Evolutionary conservation across 2,329 filamentous ascomycete genomes (phyloP), one percentile per base, ranked within the genome.

Genomic region (Phoma sp.): DNA sequence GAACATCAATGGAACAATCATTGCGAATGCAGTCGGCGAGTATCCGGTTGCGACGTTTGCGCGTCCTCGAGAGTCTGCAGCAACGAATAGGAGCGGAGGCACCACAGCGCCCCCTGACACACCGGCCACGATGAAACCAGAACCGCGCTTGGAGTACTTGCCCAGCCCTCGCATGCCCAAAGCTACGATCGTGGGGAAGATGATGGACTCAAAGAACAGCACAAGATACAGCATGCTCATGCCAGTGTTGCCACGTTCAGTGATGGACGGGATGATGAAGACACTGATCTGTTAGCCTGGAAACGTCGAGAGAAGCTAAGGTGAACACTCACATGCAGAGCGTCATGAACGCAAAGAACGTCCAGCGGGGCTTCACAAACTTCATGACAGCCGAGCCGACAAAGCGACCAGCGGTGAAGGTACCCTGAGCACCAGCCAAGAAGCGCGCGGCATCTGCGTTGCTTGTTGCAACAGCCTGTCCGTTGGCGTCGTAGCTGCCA

Each of bases 161-260:
- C 90, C 90, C 1, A 92, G 80, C 2, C 89, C 89, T 22, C 90
- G 85, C 55, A 96, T 86, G 3, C 89, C 89, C 10, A 95, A 82
- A 3, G 89, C 86, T 62, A 92, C 91, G 55, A 95, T 87, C 1
- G 93, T 86, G 0, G 92, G 91, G 80, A 90, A 96, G 63, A 91
- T 85, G 46, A 91, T 90, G 0, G 88, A 89, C 72, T 93, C 90
- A 67, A 90, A 91, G 73, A 96, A 91, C 61, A 91, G 87, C 59
- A 89, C 89, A 25, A 93, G 65, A 35, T 87, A 79, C 2, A 89
- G 77, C 60, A 90, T 87, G n/a, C 85, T 79, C 52, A 86, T 79
- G 13, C 82, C 82, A 0, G 77, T 74, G 50, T 81, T 79, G 27
- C 80, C 82, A 13, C 69, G 71, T n/a, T 81, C 78, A 5, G 76